Conservation (phyloP, 805 yeast genomes). For the Suhomyces prunicola region DNA sequence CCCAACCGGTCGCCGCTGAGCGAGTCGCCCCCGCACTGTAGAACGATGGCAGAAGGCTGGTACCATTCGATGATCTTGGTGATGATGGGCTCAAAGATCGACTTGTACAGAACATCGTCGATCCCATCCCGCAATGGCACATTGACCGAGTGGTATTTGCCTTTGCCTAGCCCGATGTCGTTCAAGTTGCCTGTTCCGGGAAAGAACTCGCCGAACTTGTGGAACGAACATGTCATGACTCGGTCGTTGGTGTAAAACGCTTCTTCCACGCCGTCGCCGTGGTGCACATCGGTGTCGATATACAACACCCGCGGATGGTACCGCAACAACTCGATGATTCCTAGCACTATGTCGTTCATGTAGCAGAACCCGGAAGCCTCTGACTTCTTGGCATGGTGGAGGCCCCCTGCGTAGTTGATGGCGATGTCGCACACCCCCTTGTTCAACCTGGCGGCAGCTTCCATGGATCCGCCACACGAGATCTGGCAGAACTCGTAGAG, state of each 20-base stretch:
- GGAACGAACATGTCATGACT: slow-evolving; percentile 28
- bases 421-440: slow-evolving; percentile 26
- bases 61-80: slow-evolving; percentile 26
- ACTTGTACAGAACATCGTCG: slow-evolving; percentile 26
- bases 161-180: slow-evolving; percentile 27
- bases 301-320: slow-evolving; percentile 25
- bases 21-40: slow-evolving; percentile 28
- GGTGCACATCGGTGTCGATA: slow-evolving; percentile 27
- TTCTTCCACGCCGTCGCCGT: slow-evolving; percentile 28
- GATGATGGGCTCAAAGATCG: slow-evolving; percentile 26
- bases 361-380: slow-evolving; percentile 28
- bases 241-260: slow-evolving; percentile 26
- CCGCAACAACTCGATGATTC: slow-evolving; percentile 25
- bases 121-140: slow-evolving; percentile 27
- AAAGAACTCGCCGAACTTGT: slow-evolving; percentile 27
- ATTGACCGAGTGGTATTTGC: slow-evolving; percentile 25
- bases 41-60: slow-evolving; percentile 26
- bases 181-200: slow-evolving; percentile 29
- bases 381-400: slow-evolving; percentile 26
- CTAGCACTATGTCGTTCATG: slow-evolving; percentile 25
- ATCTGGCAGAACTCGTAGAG: slow-evolving; percentile 25
- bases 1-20: slow-evolving; percentile 27
- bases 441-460: slow-evolving; percentile 26
- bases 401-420: slow-evolving; percentile 27
- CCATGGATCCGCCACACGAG: slow-evolving; percentile 27